These are phyloP conservation scores for Lachnellula willkommii DNA, from an alignment of 2,329 filamentous ascomycete species.

Conservation along the genomic window DNA sequence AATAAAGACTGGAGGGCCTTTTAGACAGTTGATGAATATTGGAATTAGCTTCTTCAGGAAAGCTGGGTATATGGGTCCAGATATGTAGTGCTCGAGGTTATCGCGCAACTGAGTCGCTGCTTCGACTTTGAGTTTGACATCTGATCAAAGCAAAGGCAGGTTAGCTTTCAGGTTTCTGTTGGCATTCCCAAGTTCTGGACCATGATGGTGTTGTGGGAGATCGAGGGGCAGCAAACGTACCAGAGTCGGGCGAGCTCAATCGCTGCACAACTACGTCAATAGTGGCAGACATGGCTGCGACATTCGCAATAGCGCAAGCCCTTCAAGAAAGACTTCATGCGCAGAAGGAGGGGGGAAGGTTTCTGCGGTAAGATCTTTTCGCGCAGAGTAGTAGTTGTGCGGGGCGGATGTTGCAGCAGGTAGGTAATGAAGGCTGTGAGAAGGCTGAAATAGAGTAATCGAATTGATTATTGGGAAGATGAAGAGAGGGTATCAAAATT, in stretches of 20 bases:
- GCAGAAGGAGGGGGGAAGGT: not conserved
- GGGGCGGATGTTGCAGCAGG: not conserved
- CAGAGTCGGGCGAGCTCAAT: conserved; percentile 41
- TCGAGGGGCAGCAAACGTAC: conserved; percentile 14
- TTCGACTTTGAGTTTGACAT: conserved; percentile 74
- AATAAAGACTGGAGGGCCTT: conserved; percentile 82
- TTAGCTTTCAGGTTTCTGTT: conserved; percentile 9
- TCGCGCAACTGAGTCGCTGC: conserved; percentile 84
- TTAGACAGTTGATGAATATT: conserved; percentile 78
- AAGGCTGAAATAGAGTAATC: not conserved
- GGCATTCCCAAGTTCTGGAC: not conserved
- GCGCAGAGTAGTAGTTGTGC: not conserved
- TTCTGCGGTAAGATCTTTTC: not conserved
- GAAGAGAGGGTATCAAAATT: not conserved
- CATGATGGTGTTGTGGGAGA: not conserved
- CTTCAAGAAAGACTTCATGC: conserved; percentile 24
- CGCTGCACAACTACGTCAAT: conserved; percentile 59
- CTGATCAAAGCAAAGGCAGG: conserved; percentile 40
- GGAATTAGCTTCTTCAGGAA: conserved; percentile 89
- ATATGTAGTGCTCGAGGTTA: conserved; percentile 82
- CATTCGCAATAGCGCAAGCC: conserved; percentile 34
- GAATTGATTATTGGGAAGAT: not conserved
- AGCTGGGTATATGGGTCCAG: conserved; percentile 66
- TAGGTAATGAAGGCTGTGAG: not conserved
- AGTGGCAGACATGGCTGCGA: conserved; percentile 55